Base-by-base conservation (phyloP, 257 asterid genomes). In the Paraleonurus japonicus region DNA sequence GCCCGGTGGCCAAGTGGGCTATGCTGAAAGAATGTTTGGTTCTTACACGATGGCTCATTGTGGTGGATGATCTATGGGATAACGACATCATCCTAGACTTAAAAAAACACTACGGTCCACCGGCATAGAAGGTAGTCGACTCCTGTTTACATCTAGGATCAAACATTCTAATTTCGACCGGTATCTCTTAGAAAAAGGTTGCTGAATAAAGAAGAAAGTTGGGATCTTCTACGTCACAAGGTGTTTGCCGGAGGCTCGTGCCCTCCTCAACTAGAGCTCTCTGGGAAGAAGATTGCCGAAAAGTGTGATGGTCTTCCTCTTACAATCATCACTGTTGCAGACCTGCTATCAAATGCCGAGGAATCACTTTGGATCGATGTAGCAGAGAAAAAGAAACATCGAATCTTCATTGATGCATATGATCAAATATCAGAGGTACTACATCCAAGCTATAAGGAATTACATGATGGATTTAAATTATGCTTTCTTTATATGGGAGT, bases 111-210 rank as follows among this genome's bases (percentile, higher is more conserved):
- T n/a, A n/a, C n/a, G n/a, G n/a, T n/a, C n/a, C n/a, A n/a, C n/a
- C 17, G 76, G 73, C 9, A 12, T 3, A 35, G 1, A 35, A 43
- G 1, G 78, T 41, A 41, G 75, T 53, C 13, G 83, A 43, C 19
- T 35, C 43, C 0, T 45, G 9, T 20, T 81, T 11, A 79, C 85
- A 3, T 75, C 73, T 57, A 75, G 83, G 66, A 26, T 43, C 32
- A 22, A 12, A 4, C 8, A 2, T 37, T 77, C 12, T 0, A 7
- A 1, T 35, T 1, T 3, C 43, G 12, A 35, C 9, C 12, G 43
- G 12, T 35, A 35, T 35, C 12, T 35, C 43, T 35, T 55, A 1
- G 65, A 54, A 3, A 65, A 53, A 11, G 48, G 37, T 51, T 73
- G 27, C 7, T 54, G 51, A 4, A 55, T 15, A 39, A 64, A 47